Evolutionary conservation across 805 yeast species (phyloP), one percentile per base, ranked within the genome.

Genomic region (Zygotorulaspora chibaensis): DNA sequence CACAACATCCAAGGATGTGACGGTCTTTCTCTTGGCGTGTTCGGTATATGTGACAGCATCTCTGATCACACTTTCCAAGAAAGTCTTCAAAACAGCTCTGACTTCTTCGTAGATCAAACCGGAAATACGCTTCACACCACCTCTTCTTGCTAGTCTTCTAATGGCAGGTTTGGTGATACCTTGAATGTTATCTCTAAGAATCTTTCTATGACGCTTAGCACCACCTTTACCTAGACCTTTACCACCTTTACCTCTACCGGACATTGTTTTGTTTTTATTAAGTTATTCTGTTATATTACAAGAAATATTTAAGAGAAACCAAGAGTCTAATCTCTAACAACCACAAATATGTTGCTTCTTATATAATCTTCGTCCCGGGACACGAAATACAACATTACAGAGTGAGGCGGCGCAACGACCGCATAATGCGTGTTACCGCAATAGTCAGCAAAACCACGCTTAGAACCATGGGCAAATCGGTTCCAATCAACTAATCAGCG

Each of bases 151-250:
- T 67, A 91, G 85, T 87, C 99, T 91, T 81, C 99, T 89, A 70
- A 91, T 91, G 69, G 99, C 99, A 71, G 99, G 99, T 83, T 91
- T 91, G 55, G 99, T 91, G 72, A 91, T 91, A 81, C 99, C 99
- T 78, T 90, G 97, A 63, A 93, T 91, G 91, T 91, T 93, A 76
- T 93, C 99, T 81, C 98, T 90, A 59, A 90, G 81, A 75, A 91
- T 87, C 87, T 90, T 90, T 84, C 98, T 88, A 89, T 91, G 99
- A 77, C 99, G 89, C 84, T 91, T 91, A 67, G 99, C 99, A 80
- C 99, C 99, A 77, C 97, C 98, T 80, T 93, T 93, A 70, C 99
- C 99, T 67, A 93, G 82, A 78, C 99, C 99, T 87, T 93, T 93
- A 70, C 98, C 99, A 71, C 98, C 98, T 88, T 93, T 91, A 70